Conservation (phyloP, 345 rosid genomes). For the Lepidium sativum region DNA sequence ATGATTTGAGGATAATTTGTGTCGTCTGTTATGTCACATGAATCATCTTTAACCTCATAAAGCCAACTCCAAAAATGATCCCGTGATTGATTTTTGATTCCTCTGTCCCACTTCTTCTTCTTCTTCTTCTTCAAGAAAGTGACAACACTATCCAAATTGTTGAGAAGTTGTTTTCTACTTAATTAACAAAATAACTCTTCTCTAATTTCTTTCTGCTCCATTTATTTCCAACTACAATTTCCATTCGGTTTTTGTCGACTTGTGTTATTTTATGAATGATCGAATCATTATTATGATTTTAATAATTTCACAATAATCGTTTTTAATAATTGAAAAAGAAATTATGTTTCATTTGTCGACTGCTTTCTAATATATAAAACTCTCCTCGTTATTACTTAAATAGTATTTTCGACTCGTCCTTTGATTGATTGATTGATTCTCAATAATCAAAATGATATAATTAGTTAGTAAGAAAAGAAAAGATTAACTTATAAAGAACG, state of each 20-base stretch:
- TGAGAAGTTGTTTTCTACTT: constrained; percentile 25
- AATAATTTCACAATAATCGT: neutral
- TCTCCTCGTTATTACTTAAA: neutral
- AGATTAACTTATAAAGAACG: constrained; percentile 12
- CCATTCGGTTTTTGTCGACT: neutral
- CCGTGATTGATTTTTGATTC: constrained; percentile 23
- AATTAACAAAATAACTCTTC: constrained; percentile 10
- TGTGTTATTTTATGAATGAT: neutral
- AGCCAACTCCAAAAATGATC: constrained; percentile 9
- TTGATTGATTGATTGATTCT: neutral
- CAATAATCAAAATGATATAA: no score
- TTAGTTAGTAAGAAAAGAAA: neutral
- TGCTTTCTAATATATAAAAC: neutral
- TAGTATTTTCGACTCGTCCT: neutral
- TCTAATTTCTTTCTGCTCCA: constrained; percentile 20
- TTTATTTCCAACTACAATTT: constrained; percentile 12
- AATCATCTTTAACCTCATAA: neutral
- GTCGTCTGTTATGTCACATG: constrained; percentile 10
- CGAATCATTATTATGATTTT: neutral
- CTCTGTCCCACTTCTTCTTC: constrained; percentile 13
- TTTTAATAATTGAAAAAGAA: constrained; percentile 4
- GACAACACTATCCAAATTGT: constrained; percentile 9
- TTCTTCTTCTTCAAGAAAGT: constrained; percentile 16
- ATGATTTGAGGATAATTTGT: neutral
- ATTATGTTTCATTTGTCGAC: constrained; percentile 12